phyloP scores from a whole-genome alignment of 768 basidiomycete genomes.

The Chalciporus sphaerocephalus region DNA sequence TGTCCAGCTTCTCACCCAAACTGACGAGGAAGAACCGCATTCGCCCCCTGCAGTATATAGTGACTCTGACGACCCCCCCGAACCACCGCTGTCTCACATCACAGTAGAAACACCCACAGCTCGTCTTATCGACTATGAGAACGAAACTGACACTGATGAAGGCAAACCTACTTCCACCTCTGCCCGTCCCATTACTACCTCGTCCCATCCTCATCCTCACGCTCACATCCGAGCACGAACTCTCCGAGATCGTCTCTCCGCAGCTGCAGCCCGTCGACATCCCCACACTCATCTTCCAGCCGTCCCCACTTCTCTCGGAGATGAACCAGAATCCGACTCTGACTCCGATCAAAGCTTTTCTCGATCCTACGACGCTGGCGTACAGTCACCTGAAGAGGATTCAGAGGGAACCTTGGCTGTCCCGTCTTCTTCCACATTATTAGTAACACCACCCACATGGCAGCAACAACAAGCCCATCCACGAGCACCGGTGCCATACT shows the following conservation, averaged over 20 bases:
- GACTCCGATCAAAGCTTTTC: not conserved
- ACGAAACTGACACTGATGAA: not conserved
- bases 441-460: not conserved
- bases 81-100: not conserved
- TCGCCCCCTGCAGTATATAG: not conserved
- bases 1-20: constrained; percentile 72
- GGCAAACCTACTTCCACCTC: not conserved
- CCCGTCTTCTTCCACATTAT: not conserved
- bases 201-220: not conserved
- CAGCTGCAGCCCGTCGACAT: not conserved
- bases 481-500: not conserved
- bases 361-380: not conserved
- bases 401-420: constrained; percentile 20
- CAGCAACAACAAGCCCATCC: not conserved
- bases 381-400: constrained; percentile 14
- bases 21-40: constrained; percentile 12
- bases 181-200: not conserved
- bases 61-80: not conserved
- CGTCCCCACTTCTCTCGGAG: constrained; percentile 20
- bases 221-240: not conserved
- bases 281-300: constrained; percentile 18
- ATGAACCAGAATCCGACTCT: constrained; percentile 25
- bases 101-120: not conserved
- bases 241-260: not conserved
- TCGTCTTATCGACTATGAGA: constrained; percentile 11